phyloP scores from a whole-genome alignment of 2,329 filamentous ascomycete species.

The Neoascochyta sp. region DNA sequence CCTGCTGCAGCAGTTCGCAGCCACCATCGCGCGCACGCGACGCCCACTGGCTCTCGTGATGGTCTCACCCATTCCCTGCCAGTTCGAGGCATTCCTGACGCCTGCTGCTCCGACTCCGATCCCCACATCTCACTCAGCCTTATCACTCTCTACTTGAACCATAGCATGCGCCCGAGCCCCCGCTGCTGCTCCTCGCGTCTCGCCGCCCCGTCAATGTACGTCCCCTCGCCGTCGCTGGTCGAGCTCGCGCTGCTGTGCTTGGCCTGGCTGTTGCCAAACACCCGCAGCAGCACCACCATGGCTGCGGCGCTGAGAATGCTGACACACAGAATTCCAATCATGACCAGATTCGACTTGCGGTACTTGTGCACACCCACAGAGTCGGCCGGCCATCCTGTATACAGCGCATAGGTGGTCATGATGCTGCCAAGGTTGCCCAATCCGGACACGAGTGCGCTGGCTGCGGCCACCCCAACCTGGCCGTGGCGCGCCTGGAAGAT shows the following conservation, averaged over 20 bases:
- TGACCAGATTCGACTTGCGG: slow-evolving; percentile 78
- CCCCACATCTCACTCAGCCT: slow-evolving; percentile 4
- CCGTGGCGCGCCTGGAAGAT: slow-evolving; percentile 87
- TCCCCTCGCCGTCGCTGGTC: slow-evolving; percentile 53
- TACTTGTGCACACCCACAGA: slow-evolving; percentile 65
- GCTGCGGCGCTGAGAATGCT: slow-evolving; percentile 70
- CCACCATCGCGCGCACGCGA: too few relatives aligned
- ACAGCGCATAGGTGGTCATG: slow-evolving; percentile 82
- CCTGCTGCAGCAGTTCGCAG: too few relatives aligned
- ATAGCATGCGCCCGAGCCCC: slow-evolving; percentile 37
- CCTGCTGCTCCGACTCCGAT: too few relatives aligned
- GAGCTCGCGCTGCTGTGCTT: slow-evolving; percentile 36
- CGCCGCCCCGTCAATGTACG: slow-evolving; percentile 40
- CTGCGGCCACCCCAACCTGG: slow-evolving; percentile 84
- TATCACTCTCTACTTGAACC: slow-evolving; percentile 19
- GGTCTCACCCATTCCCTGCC: too few relatives aligned
- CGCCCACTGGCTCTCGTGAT: slow-evolving; percentile 9
- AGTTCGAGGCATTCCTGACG: too few relatives aligned
- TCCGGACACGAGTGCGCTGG: slow-evolving; percentile 79
- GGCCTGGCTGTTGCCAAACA: slow-evolving; percentile 39
- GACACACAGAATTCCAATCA: slow-evolving; percentile 77
- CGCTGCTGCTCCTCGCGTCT: slow-evolving; percentile 42
- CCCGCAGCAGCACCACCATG: slow-evolving; percentile 63
- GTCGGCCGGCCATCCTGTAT: slow-evolving; percentile 81
- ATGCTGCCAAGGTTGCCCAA: slow-evolving; percentile 84